A percentile compares a stretch with the other conserved stretches of the same genome.
Evolutionary conservation across 192 early-diverging fungal species (phyloP).

Genomic region (Radiomyces spectabilis): DNA sequence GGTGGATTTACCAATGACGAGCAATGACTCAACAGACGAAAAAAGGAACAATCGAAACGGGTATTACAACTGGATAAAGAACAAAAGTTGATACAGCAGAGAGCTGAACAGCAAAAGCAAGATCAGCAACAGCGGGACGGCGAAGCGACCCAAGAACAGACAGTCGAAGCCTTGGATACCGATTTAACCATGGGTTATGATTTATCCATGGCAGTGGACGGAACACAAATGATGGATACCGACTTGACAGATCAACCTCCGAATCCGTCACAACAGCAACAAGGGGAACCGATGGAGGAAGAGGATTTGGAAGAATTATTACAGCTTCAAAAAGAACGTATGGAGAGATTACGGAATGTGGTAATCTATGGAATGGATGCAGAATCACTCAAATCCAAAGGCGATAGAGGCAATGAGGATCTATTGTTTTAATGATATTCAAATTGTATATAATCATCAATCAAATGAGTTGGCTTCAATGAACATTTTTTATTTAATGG

Average conservation of each 20-base stretch:
- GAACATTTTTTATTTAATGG: too few relatives aligned
- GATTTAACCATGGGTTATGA: slow-evolving; percentile 6
- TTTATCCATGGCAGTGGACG: slow-evolving; percentile 2
- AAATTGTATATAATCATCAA: too few relatives aligned
- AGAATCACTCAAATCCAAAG: background rate
- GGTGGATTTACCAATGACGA: background rate
- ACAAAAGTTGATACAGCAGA: background rate
- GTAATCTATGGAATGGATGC: slow-evolving; percentile 25
- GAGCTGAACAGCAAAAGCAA: slow-evolving; percentile 2
- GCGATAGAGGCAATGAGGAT: background rate
- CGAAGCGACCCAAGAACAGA: background rate
- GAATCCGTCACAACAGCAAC: background rate
- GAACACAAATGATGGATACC: background rate
- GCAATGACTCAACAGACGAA: background rate
- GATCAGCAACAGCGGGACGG: slow-evolving; percentile 4
- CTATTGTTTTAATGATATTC: background rate
- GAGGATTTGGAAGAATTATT: slow-evolving; percentile 27
- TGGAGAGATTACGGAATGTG: slow-evolving; percentile 18
- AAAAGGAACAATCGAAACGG: slow-evolving; percentile 26
- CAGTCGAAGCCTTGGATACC: background rate
- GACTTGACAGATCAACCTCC: background rate
- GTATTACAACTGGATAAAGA: slow-evolving; percentile 6
- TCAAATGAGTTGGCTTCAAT: too few relatives aligned
- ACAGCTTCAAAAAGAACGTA: slow-evolving; percentile 18
- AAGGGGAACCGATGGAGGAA: slow-evolving; percentile 10